Evolutionary conservation across 2,329 filamentous ascomycete genomes (phyloP).

Genomic region (Cercospora zeina): DNA sequence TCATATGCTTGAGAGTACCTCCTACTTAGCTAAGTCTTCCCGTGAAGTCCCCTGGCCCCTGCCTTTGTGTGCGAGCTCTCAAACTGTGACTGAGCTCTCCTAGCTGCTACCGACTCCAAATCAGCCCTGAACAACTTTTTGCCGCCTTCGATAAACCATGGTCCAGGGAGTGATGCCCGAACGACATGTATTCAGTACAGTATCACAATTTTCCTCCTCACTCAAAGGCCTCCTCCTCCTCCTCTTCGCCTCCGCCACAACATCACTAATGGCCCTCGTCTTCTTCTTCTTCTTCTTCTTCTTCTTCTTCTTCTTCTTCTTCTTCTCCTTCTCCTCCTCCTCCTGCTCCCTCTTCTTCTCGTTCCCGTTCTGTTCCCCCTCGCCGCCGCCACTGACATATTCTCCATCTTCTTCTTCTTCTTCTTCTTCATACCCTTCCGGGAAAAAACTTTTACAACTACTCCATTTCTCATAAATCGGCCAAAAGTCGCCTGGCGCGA

Average conservation of each 20-base stretch:
- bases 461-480: not conserved
- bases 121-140: not conserved
- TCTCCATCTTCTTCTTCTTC: no score
- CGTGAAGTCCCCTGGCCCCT: not conserved
- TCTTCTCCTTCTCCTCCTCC: not conserved
- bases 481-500: not conserved
- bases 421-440: not conserved
- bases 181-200: not conserved
- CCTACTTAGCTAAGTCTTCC: no score
- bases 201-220: not conserved
- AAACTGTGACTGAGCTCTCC: not conserved
- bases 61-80: not conserved
- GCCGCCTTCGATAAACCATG: not conserved
- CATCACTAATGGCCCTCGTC: not conserved
- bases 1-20: not conserved
- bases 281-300: not conserved
- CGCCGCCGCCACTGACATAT: no score
- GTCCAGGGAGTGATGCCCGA: not conserved
- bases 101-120: no score
- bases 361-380: no score
- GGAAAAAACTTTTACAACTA: slow-evolving; percentile 1
- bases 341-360: no score
- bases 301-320: not conserved
- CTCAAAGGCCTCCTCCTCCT: not conserved
- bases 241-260: not conserved